Evolutionary conservation across 768 basidiomycete genomes (phyloP).

Genomic region (Infundibulicybe gibba): DNA sequence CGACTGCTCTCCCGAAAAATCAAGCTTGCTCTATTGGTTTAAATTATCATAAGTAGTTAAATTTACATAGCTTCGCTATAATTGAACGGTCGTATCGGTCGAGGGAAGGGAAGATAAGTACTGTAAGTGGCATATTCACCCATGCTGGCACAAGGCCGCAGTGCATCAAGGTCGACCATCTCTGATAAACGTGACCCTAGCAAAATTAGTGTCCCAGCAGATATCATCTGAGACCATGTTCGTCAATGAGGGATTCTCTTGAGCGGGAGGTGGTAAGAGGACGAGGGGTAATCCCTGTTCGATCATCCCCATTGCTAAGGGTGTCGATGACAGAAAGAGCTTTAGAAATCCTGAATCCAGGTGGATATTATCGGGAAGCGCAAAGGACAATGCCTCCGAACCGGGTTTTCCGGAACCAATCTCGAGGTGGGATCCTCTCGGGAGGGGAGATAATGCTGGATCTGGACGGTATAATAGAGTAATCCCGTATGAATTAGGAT

Average conservation of each 20-base stretch:
- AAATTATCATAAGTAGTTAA: no score
- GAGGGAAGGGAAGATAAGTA: no score
- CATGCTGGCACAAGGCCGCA: no score
- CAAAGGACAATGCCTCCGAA: conserved; percentile 45
- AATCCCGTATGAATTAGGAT: conserved; percentile 50
- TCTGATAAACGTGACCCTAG: neutral
- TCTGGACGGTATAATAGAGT: conserved; percentile 54
- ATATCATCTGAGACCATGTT: neutral
- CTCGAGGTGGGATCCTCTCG: conserved; percentile 30
- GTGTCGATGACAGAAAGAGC: no score
- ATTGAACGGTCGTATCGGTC: no score
- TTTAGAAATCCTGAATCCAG: conserved; percentile 52
- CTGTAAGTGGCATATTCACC: no score
- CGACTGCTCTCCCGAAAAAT: no score
- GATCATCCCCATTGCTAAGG: no score
- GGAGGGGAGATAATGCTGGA: conserved; percentile 40
- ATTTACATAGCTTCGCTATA: no score
- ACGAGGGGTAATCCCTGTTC: no score
- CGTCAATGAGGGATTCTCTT: conserved; percentile 33
- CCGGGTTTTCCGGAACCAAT: conserved; percentile 39
- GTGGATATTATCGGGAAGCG: conserved; percentile 28
- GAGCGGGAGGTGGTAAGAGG: conserved; percentile 45
- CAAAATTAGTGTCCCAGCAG: neutral
- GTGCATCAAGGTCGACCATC: neutral
- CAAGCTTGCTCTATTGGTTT: no score